Evolutionary conservation across 2,329 filamentous ascomycete species (phyloP).

Genomic region (Colletotrichum sansevieriae): DNA sequence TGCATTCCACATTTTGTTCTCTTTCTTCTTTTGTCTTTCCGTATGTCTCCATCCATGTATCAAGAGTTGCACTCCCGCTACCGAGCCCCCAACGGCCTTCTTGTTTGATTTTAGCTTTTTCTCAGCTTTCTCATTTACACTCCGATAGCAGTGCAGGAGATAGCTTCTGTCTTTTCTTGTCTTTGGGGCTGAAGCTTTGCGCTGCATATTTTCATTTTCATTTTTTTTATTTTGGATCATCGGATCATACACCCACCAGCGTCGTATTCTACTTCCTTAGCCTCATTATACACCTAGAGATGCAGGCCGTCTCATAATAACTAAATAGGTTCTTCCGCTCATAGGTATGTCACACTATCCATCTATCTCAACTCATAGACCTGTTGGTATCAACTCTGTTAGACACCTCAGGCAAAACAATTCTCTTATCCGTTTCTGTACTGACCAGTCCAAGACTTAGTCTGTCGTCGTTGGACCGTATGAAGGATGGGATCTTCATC

Average conservation of each 20-base stretch:
- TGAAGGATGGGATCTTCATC: constrained; percentile 43
- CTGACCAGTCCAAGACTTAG: constrained; percentile 28
- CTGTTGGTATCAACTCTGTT: background rate
- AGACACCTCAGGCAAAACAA: background rate
- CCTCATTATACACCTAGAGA: constrained; percentile 20
- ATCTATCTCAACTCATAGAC: background rate
- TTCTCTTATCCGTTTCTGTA: background rate
- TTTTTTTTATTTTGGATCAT: background rate
- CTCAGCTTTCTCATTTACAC: constrained; percentile 34
- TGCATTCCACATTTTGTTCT: constrained; percentile 4
- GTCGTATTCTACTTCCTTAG: constrained; percentile 17
- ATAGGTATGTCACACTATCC: constrained; percentile 25
- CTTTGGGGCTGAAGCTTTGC: constrained; percentile 29
- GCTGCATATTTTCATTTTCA: constrained; percentile 3
- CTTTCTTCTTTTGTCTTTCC: constrained; percentile 15
- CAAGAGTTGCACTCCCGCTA: constrained; percentile 32
- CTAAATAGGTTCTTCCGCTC: constrained; percentile 31
- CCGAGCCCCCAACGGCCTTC: constrained; percentile 30
- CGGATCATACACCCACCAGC: constrained; percentile 18
- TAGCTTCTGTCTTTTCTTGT: constrained; percentile 34
- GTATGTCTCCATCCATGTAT: constrained; percentile 34
- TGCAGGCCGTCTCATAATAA: constrained; percentile 40
- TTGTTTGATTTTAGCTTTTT: constrained; percentile 23
- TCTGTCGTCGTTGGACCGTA: constrained; percentile 28
- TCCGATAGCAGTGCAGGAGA: constrained; percentile 25